Conservation (phyloP, 768 basidiomycete species). For the Russula dissimulans region DNA sequence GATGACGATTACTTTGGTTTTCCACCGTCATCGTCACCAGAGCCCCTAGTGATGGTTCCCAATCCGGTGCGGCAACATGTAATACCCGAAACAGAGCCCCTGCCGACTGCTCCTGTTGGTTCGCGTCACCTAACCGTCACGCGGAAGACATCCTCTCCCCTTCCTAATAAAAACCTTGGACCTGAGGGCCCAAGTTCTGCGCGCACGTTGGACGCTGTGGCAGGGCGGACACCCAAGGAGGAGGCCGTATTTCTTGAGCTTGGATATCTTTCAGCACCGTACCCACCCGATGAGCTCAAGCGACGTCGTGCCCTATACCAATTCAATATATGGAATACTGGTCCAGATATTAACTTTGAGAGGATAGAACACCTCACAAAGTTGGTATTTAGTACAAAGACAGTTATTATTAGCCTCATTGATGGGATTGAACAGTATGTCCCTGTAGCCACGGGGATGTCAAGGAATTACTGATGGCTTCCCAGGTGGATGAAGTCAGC, state of each 20-base stretch:
- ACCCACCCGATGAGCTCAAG: constrained; percentile 77
- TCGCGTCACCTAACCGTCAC: constrained; percentile 46
- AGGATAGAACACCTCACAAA: constrained; percentile 89
- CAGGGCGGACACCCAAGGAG: constrained; percentile 50
- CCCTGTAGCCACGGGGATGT: not conserved
- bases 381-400: constrained; percentile 84
- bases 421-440: constrained; percentile 77
- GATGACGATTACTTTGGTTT: constrained; percentile 27
- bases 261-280: constrained; percentile 70
- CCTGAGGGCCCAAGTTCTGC: constrained; percentile 20
- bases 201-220: constrained; percentile 25
- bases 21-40: not conserved
- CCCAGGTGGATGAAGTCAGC: constrained; percentile 83
- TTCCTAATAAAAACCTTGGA: constrained; percentile 31
- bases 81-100: constrained; percentile 25
- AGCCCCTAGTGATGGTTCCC: not conserved
- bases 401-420: constrained; percentile 74
- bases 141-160: constrained; percentile 56
- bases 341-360: constrained; percentile 84
- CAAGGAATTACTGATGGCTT: constrained; percentile 4
- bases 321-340: constrained; percentile 88
- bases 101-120: constrained; percentile 37
- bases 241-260: constrained; percentile 55
- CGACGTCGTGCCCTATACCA: constrained; percentile 79
- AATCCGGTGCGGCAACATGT: constrained; percentile 20